These are phyloP conservation scores for Marasmius fiardii DNA, from an alignment of 1,284 basidiomycete genomes.

Conservation along the genomic window DNA sequence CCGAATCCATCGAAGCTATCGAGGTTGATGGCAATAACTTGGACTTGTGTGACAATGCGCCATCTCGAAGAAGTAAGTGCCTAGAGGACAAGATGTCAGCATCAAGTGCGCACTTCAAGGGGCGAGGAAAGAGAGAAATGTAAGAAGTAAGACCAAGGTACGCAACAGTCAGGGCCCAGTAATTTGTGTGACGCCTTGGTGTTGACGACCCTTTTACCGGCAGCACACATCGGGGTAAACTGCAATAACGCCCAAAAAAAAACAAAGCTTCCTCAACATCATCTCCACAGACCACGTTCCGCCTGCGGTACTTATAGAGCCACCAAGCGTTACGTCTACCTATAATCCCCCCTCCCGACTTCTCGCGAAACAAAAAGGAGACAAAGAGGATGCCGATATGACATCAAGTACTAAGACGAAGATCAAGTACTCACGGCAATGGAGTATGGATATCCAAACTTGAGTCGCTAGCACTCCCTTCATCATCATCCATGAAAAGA, in stretches of 20 bases:
- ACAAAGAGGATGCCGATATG: background rate
- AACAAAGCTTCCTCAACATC: too few relatives aligned
- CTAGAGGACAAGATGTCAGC: constrained; percentile 29
- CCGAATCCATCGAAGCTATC: constrained; percentile 22
- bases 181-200: too few relatives aligned
- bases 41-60: constrained; percentile 70
- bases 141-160: too few relatives aligned
- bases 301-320: too few relatives aligned
- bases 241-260: too few relatives aligned
- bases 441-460: constrained; percentile 3
- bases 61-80: constrained; percentile 70
- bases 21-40: constrained; percentile 50
- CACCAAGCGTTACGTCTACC: background rate
- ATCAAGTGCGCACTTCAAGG: too few relatives aligned
- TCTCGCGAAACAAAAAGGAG: background rate
- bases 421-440: background rate
- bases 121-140: too few relatives aligned
- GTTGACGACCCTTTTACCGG: too few relatives aligned
- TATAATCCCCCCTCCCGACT: background rate
- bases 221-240: too few relatives aligned
- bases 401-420: background rate
- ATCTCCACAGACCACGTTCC: too few relatives aligned
- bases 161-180: too few relatives aligned
- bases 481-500: background rate
- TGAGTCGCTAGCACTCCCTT: background rate